Base-by-base conservation (phyloP, 176 grass and related monocot species). In the Poa pratensis region DNA sequence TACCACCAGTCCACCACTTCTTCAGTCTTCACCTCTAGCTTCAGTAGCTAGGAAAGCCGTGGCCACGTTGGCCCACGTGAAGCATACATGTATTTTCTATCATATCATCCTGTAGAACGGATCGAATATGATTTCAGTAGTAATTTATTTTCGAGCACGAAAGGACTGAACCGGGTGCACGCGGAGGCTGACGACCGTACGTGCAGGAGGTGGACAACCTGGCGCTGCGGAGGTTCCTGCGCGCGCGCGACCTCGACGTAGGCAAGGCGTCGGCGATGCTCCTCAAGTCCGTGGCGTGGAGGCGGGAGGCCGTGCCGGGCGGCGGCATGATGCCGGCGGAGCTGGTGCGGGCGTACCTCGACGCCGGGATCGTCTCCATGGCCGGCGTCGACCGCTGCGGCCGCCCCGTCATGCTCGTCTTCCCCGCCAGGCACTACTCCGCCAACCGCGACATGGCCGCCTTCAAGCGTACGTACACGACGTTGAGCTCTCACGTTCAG, bases 161-260 rank as follows among this genome's bases (percentile, higher is more conserved):
- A 30, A 64, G 15, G 2, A 26, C 10, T 61, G 9, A 26, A 26
- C n/a, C 10, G 57, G 5, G 17, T 52, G 52, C 5, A 1, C 18
- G 52, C 5, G 6, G 52, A 55, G 52, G 55, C 20, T 22, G 55
- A 58, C 52, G 17, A 20, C 6, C 46, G 46, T 49, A 15, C 40
- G 23, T 62, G 28, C 85, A 98, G 96, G 93, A 94, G 72, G 78
- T 79, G 61, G 89, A 98, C 80, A 85, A 94, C 86, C 83, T 98
- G 84, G 92, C 70, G 12, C 83, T 98, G 26, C 61, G 91, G 62
- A 78, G 96, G 88, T 95, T 98, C 82, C 69, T 98, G 75, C 89
- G 93, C 1, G 96, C 93, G 17, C 91, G 96, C 15, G 90, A 90
- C 65, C 85, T 83, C 13, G 69, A 89, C 55, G 79, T 94, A 7